Percentiles rank a stretch among this genome's conserved stretches.
phyloP scores from a whole-genome alignment of 306 rosid species.

The Fragaria ananassa region DNA sequence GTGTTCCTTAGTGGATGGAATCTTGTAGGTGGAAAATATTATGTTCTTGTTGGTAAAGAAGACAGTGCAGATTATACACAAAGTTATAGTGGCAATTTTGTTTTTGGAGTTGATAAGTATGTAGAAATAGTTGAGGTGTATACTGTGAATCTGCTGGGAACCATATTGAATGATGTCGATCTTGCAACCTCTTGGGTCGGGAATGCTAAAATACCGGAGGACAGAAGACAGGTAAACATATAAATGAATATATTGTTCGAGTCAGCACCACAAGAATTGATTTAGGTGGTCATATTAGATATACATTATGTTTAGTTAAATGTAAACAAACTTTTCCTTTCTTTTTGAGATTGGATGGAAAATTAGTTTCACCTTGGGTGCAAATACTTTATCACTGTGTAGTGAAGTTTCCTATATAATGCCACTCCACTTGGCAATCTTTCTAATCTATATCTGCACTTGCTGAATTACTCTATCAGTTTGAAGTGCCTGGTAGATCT shows the following conservation, averaged over 20 bases:
- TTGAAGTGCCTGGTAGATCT: neutral
- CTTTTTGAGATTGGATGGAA: neutral
- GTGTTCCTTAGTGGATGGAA: constrained; percentile 73
- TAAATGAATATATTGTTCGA: neutral
- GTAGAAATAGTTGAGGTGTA: constrained; percentile 69
- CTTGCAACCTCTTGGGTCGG: constrained; percentile 75
- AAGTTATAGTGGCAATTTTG: constrained; percentile 21
- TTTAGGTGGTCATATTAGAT: constrained; percentile 3
- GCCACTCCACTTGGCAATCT: neutral
- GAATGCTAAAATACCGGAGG: constrained; percentile 68
- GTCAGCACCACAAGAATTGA: neutral
- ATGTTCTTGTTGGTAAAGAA: constrained; percentile 38
- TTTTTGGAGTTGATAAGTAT: constrained; percentile 51
- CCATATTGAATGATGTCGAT: constrained; percentile 39
- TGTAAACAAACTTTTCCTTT: neutral
- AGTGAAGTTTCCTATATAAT: neutral
- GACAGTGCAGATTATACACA: constrained; percentile 25
- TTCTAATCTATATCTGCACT: neutral
- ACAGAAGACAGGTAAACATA: constrained; percentile 60
- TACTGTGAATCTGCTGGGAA: constrained; percentile 41
- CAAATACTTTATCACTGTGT: neutral
- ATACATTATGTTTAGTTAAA: neutral
- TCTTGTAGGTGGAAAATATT: constrained; percentile 46
- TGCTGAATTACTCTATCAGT: neutral
- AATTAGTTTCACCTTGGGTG: neutral